Evolutionary conservation across 2,329 filamentous ascomycete genomes (phyloP).

Genomic region (Claviceps cyperi): DNA sequence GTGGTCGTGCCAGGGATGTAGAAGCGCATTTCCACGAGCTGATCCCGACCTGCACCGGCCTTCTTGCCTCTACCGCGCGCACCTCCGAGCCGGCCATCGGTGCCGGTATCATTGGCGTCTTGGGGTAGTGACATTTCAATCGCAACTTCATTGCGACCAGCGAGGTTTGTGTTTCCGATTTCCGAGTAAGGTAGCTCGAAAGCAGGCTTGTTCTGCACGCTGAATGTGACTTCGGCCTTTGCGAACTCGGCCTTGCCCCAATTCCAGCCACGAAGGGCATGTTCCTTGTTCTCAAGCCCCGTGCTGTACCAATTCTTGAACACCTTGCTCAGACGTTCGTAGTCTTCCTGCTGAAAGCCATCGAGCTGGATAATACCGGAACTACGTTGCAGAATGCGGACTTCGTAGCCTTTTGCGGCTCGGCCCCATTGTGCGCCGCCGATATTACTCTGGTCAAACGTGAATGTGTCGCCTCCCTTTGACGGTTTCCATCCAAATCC

Average conservation of each 20-base stretch:
- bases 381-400: conserved; percentile 78
- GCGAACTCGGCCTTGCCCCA: conserved; percentile 98
- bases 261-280: conserved; percentile 93
- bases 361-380: conserved; percentile 85
- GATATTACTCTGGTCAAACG: conserved; percentile 77
- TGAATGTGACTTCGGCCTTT: conserved; percentile 90
- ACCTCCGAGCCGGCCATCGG: conserved; percentile 60
- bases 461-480: conserved; percentile 81
- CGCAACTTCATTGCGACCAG: conserved; percentile 93
- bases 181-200: conserved; percentile 97
- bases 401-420: conserved; percentile 80
- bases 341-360: conserved; percentile 89
- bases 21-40: conserved; percentile 96
- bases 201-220: conserved; percentile 87
- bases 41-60: conserved; percentile 74
- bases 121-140: conserved; percentile 77
- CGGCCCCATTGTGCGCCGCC: conserved; percentile 85
- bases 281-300: conserved; percentile 81
- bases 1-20: conserved; percentile 89
- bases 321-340: conserved; percentile 76
- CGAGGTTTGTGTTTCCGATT: conserved; percentile 93
- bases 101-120: conserved; percentile 56
- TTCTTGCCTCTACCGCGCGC: conserved; percentile 71
- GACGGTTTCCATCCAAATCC: conserved; percentile 92
- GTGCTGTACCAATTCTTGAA: conserved; percentile 99